Base-by-base conservation (phyloP, 1,284 basidiomycete genomes). In the Microbotryum violaceum region DNA sequence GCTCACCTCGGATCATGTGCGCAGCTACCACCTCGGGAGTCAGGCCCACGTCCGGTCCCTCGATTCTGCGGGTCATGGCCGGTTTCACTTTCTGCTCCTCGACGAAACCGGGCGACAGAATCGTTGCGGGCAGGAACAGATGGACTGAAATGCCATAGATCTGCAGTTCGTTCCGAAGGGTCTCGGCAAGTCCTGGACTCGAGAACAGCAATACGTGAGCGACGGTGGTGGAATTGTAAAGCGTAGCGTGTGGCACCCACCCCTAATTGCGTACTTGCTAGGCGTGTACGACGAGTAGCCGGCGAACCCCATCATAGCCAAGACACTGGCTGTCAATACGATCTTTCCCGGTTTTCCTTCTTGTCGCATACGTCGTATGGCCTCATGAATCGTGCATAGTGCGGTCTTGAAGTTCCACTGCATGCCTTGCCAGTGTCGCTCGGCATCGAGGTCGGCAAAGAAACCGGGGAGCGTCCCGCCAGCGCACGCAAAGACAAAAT, bases 211-310 rank as follows among this genome's bases (percentile, higher is more conserved):
- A 6, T 16, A 8, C 16, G 10, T 59, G 31, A 54, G 51, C 56
- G 37, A 42, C 37, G 37, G 16, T 49, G n/a, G 16, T 18, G 5
- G 31, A 33, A 44, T 16, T 6, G 16, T 16, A 42, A 42, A 18
- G 2, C 12, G 37, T 16, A 18, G 6, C 6, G 37, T 6, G 14
- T 12, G 14, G 14, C 37, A 63, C 72, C 52, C 70, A 89, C 91
- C 92, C 77, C 91, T 80, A 18, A 97, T 76, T 12, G 94, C 94
- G 70, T 88, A 86, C 75, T 97, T 97, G 54, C 85, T 88, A 0
- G 93, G 91, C 1, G 88, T 79, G 74, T 98, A 97, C 2, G 86
- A 82, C 4, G 87, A 80, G 71, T 88, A 97, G 1, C 94, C 93
- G 20, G 89, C 78, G 55, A 97, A 81, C 1, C 85, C 82, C 78